Base-by-base conservation (phyloP, 2,329 filamentous ascomycete genomes). In the Paracorniculantispora psalliotae region DNA sequence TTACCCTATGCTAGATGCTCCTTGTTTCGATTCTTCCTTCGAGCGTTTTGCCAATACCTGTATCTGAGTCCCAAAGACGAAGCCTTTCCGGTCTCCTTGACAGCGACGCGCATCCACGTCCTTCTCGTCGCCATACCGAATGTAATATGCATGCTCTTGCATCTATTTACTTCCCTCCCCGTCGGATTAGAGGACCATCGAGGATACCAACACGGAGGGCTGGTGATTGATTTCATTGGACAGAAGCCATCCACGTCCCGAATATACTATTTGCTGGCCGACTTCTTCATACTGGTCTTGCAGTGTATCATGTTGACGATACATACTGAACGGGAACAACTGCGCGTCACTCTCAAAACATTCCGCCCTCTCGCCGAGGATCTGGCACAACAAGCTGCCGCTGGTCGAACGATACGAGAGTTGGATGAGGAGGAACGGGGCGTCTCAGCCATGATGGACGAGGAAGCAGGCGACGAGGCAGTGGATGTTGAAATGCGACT, bases 191-290 rank as follows among this genome's bases (percentile, higher is more conserved):
- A 88, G 65, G 78, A 81, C 39, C 79, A 83, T 61, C 77, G 84
- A 55, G 86, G 85, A 25, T 89, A 88, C 67, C 77, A 88, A 25
- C 86, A 89, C 62, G 86, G 86, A 25, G 86, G 86, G 35, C 75
- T 88, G 53, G 77, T 89, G 25, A 80, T 88, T 64, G 86, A 89
- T 67, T 86, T 89, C 64, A 78, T 89, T 64, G 86, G 86, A 15
- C 86, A 89, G 69, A 81, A 80, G 63, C 82, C 85, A 4, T 82
- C 86, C 1, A 77, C 79, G 1, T 85, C 82, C 25, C 79, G 78
- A 62, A 65, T 82, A 17, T 78, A 81, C 53, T 78, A 87, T 48
- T 63, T 88, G 5, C 65, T 81, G 2, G 70, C 84, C 46, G 86
- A 89, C 68, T 25, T 81, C 7, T 65, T 83, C 30, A 77, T 89